A percentile compares a stretch with the other conserved stretches of the same genome.
These are phyloP conservation scores for Trichoderma erinaceum DNA, from an alignment of 495 filamentous ascomycete species.

Conservation along the genomic window DNA sequence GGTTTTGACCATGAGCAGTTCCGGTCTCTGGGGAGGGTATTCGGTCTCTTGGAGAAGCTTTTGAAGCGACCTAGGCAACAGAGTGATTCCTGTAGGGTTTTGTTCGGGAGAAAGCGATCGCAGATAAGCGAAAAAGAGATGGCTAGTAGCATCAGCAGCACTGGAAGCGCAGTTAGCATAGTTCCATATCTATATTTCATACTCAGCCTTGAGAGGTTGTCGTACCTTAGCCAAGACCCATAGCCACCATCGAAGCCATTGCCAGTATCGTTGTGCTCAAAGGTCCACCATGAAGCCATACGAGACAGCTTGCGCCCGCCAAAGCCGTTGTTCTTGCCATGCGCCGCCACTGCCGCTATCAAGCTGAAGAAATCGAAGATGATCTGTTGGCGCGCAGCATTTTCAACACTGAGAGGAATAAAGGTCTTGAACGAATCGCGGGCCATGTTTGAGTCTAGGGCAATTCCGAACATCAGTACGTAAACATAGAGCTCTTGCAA, in stretches of 20 bases:
- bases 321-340: constrained; percentile 89
- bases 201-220: not conserved
- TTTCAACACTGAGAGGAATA: constrained; percentile 90
- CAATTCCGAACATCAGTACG: constrained; percentile 15
- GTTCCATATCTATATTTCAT: not conserved
- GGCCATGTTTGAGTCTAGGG: constrained; percentile 80
- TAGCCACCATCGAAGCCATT: constrained; percentile 97
- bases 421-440: constrained; percentile 93
- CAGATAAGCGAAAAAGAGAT: constrained; percentile 96
- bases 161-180: constrained; percentile 41
- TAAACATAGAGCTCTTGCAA: not conserved
- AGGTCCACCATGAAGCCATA: constrained; percentile 98
- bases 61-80: constrained; percentile 83
- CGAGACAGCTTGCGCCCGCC: constrained; percentile 90
- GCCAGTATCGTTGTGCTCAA: constrained; percentile 76
- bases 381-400: constrained; percentile 75
- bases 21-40: constrained; percentile 80
- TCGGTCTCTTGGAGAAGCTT: constrained; percentile 86
- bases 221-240: constrained; percentile 62
- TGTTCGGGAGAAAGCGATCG: constrained; percentile 80
- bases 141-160: constrained; percentile 90
- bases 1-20: constrained; percentile 70
- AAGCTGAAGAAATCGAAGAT: constrained; percentile 97
- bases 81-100: constrained; percentile 65
- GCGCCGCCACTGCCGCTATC: constrained; percentile 67